Evolutionary conservation across 768 basidiomycete genomes (phyloP).

Genomic region (Termitomyces sp.): DNA sequence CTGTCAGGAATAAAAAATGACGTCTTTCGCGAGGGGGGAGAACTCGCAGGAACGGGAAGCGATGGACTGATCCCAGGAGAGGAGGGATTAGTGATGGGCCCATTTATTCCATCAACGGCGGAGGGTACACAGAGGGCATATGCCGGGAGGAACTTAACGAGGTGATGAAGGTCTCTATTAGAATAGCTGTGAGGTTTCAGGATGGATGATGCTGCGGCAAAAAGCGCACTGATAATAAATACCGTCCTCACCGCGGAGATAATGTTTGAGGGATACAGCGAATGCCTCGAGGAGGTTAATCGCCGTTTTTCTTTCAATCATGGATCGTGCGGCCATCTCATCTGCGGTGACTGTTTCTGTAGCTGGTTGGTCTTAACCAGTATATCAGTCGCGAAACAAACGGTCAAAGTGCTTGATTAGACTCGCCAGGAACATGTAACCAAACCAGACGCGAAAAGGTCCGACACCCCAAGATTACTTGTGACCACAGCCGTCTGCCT

Average conservation of each 20-base stretch:
- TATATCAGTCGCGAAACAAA: background rate
- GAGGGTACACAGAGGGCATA: constrained; percentile 48
- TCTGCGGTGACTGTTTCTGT: constrained; percentile 15
- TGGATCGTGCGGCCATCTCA: constrained; percentile 34
- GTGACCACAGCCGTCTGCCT: constrained; percentile 62
- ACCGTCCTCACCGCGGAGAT: constrained; percentile 54
- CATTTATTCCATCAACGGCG: constrained; percentile 18
- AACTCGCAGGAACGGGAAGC: constrained; percentile 19
- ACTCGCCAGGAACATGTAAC: constrained; percentile 60
- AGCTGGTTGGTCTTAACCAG: constrained; percentile 16
- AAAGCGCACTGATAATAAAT: constrained; percentile 36
- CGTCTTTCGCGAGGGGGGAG: constrained; percentile 16
- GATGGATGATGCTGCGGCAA: constrained; percentile 14
- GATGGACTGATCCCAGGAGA: constrained; percentile 19
- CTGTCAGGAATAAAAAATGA: background rate
- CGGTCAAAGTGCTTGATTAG: background rate
- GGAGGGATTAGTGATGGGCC: constrained; percentile 9
- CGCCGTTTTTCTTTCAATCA: constrained; percentile 65
- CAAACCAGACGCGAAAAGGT: constrained; percentile 58
- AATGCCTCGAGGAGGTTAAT: constrained; percentile 66
- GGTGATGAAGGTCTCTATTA: constrained; percentile 55
- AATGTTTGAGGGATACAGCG: constrained; percentile 63
- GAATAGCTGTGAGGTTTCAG: background rate
- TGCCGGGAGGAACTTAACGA: constrained; percentile 67
- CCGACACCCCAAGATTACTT: constrained; percentile 52